Base-by-base conservation (phyloP, 2,329 filamentous ascomycete genomes). In the Neopestalotiopsis clavispora region DNA sequence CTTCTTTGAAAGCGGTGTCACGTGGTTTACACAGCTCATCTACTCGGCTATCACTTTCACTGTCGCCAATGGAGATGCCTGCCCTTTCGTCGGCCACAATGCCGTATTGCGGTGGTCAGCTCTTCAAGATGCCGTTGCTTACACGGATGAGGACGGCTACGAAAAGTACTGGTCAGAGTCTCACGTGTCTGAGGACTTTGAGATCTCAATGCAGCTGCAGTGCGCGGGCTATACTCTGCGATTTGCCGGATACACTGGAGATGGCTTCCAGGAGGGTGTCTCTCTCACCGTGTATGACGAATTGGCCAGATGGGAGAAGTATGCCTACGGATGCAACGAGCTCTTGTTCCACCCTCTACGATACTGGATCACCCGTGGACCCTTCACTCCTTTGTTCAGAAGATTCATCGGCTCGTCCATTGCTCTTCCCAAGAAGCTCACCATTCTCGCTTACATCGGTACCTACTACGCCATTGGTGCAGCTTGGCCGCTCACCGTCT, bases 231-330 rank as follows among this genome's bases (percentile, higher is more conserved):
- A 94, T 79, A 89, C 91, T 71, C 91, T 93, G 73, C 90, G 92
- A 38, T 84, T 94, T 30, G 91, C 90, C 9, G 89, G 90, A 23
- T 94, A 92, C 86, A 90, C 90, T 6, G 90, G 90, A 49, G 89
- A 91, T n/a, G 92, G 90, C 63, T 94, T 94, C 84, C 91, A 94
- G 78, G 93, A 95, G 78, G 93, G 93, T 72, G 93, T 95, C 67
- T 95, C 93, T 1, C 84, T 95, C 68, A 95, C 93, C 0, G 92
- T 95, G 10, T 94, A 95, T 77, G 93, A 95, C 79, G 93, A 95
- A 79, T 85, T 95, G 69, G 91, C 92, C 1, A 91, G 93, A 68
- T 95, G 93, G 93, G 93, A 95, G 77, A 95, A 95, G 80, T 94
- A 94, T 77, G 93, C 93, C 3, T 95, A 94, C 75, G 92, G 93